Evolutionary conservation across 2,329 filamentous ascomycete genomes (phyloP), one percentile per base, ranked within the genome.

Genomic region (Aspergillus sojae): DNA sequence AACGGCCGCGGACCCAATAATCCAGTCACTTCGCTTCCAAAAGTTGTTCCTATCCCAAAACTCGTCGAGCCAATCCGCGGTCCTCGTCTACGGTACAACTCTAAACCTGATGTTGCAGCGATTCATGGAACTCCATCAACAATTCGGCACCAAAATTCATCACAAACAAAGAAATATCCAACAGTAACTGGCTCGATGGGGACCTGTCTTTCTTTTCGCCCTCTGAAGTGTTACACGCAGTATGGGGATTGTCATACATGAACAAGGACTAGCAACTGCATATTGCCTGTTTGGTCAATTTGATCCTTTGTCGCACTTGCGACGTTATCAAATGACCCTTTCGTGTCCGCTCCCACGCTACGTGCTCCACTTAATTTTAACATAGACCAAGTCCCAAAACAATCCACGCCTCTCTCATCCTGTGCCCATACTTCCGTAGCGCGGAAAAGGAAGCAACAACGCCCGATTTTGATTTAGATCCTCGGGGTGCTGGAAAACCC

Each of bases 401-500:
- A 62, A 62, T 62, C 65, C 61, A 55, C 59, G 58, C 57, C 57
- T 55, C 61, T 60, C 52, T 59, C 52, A 54, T 58, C 45, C 50
- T 34, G 62, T 60, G 57, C 65, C 58, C 62, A 62, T 41, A 41
- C 39, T 41, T 41, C 14, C 16, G 39, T 57, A 60, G 45, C 34
- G 62, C 62, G 58, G 62, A 66, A 57, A 41, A 70, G 62, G 60
- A 65, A 55, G 62, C 55, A 67, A 68, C 64, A 61, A 61, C 55
- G 56, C 63, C 67, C 63, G 66, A 67, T 54, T 54, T 23, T 54
- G 30, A 56, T 63, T 67, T 65, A 67, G 65, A 65, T 65, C 62
- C 57, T 62, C 59, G 65, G 65, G 63, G 63, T 62, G 61, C 64
- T 67, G 66, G 67, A 65, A 68, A 65, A 64, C 66, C 68, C 66